phyloP scores from a whole-genome alignment of 305 asterid species.

The Fraxinus baroniana region DNA sequence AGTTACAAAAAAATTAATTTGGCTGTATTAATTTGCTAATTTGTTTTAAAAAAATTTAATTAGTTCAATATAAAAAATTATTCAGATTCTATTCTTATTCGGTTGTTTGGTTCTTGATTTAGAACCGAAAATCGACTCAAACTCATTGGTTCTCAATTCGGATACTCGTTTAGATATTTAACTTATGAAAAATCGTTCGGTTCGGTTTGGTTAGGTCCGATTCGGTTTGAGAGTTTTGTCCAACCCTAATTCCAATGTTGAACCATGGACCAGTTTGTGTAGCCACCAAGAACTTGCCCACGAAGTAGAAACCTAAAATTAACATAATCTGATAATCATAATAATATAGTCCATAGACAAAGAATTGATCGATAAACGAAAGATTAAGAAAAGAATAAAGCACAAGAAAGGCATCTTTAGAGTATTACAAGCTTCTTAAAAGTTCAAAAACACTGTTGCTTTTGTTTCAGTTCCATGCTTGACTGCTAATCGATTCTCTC shows the following conservation, averaged over 20 bases:
- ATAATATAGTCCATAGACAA: background rate
- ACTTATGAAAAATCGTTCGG: no score
- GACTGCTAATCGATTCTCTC: background rate
- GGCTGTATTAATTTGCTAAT: no score
- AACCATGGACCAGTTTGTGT: background rate
- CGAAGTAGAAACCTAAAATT: background rate
- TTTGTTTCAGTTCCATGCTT: background rate
- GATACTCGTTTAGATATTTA: no score
- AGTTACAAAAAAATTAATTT: no score
- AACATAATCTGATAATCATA: background rate
- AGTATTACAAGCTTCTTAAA: background rate
- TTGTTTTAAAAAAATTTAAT: no score
- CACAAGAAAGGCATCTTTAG: conserved; percentile 19
- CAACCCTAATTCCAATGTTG: background rate
- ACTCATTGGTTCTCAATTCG: no score
- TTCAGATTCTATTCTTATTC: no score
- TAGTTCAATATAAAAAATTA: no score
- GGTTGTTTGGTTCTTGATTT: no score
- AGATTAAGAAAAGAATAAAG: conserved; percentile 13
- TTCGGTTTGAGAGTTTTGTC: no score
- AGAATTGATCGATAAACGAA: background rate
- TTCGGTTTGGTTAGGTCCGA: no score
- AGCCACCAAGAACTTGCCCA: background rate
- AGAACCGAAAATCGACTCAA: no score
- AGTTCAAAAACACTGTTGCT: conserved; percentile 16